Base-by-base conservation (phyloP, 164 flowering plant species). In the Tetrastigma voinierianum region DNA sequence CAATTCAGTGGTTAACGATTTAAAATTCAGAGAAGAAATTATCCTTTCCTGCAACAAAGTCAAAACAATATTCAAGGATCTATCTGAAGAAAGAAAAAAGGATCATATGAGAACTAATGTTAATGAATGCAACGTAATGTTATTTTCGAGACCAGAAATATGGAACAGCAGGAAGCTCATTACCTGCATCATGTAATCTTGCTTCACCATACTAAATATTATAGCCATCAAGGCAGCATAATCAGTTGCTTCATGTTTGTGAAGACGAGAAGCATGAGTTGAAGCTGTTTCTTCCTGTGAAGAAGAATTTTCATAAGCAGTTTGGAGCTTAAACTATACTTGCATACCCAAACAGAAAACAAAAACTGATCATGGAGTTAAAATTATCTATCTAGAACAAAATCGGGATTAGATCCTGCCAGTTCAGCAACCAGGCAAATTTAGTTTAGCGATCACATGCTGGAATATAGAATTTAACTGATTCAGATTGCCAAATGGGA, bases 101-200 rank as follows among this genome's bases (percentile, higher is more conserved):
- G 20, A 19, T 25, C 19, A 16, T 2, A 45, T 12, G 59, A 10
- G 17, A 17, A n/a, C 62, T 16, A 1, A 51, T 13, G 14, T 7
- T 10, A 2, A 11, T 5, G 9, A 20, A 56, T 15, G 5, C 9
- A 13, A n/a, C 54, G 13, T 7, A 52, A 32, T 32, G 40, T 32
- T 32, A 32, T 32, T 32, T 32, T 7, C 40, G 7, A 32, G 7
- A 32, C 6, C 40, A 32, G 40, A 32, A 32, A 32, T 32, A 32
- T 32, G 40, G 6, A 32, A 32, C 40, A 14, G 13, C 58, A 58
- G 14, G 46, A 62, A 52, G 20, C 44, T 56, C 19, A 53, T 53
- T 76, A 88, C 97, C 93, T 89, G 96, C 98, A 93, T 90, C 23
- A 63, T 18, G 62, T 76, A 81, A 70, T 93, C 91, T 70, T 82